Evolutionary conservation across 257 asterid species (phyloP).

Genomic region (Petrea volubilis): DNA sequence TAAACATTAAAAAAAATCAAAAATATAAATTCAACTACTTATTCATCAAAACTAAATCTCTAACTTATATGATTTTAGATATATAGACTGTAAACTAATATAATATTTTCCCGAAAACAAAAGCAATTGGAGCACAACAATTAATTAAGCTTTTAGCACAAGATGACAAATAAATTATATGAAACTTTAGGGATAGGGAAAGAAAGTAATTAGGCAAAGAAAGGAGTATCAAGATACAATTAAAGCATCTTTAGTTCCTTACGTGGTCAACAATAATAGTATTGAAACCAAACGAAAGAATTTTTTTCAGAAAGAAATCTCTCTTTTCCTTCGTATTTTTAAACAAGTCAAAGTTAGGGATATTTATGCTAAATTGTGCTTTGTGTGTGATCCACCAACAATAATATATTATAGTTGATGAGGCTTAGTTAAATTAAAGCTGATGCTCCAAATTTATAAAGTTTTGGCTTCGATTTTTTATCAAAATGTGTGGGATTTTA

Average conservation of each 20-base stretch:
- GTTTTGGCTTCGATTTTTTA: no score
- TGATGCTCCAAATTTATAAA: no score
- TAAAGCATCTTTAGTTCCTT: background rate
- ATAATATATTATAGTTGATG: no score
- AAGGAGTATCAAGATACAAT: background rate
- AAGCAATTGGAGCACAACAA: background rate
- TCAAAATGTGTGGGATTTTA: no score
- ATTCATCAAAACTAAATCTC: no score
- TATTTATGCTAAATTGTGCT: background rate
- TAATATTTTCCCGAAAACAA: background rate
- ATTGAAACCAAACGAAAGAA: background rate
- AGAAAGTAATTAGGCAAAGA: background rate
- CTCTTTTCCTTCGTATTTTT: background rate
- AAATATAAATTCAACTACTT: no score
- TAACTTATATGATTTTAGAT: no score
- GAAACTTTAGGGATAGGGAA: slow-evolving; percentile 4
- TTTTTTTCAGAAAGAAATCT: background rate
- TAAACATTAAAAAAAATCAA: no score
- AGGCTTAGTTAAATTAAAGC: no score
- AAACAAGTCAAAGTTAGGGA: background rate
- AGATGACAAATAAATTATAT: background rate
- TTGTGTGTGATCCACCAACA: no score
- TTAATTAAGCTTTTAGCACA: background rate
- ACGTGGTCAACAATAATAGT: background rate
- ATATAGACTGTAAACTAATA: background rate